Conservation (phyloP, 768 basidiomycete genomes). For the Suillus fuscotomentosus region DNA sequence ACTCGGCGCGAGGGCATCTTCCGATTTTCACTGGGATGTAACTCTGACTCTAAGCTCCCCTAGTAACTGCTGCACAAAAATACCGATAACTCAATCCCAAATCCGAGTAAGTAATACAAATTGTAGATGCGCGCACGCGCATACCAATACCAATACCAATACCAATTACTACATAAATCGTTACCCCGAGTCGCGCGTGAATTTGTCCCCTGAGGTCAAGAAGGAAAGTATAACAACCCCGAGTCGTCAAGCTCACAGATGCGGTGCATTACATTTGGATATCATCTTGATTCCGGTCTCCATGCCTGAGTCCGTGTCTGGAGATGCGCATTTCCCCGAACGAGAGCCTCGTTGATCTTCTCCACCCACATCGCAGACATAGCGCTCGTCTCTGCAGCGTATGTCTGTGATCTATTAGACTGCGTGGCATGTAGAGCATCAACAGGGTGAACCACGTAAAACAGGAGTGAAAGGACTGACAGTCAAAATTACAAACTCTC, state of each 20-base stretch:
- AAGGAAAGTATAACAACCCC: neutral
- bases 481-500: constrained; percentile 60
- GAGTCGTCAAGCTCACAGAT: neutral
- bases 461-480: constrained; percentile 35
- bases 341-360: constrained; percentile 36
- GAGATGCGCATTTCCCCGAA: neutral
- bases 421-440: constrained; percentile 16
- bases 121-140: neutral
- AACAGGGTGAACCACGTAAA: neutral
- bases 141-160: neutral
- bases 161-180: neutral
- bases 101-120: neutral
- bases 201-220: neutral
- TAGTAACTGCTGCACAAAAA: neutral
- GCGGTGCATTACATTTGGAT: neutral
- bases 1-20: no score
- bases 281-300: no score
- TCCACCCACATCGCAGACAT: constrained; percentile 37
- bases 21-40: no score
- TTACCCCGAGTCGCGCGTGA: neutral
- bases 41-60: no score
- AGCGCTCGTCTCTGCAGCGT: constrained; percentile 37
- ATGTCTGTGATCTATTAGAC: constrained; percentile 46
- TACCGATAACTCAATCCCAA: neutral
- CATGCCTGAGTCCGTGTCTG: constrained; percentile 1